Base-by-base conservation (phyloP, 257 asterid genomes). In the Penstemon newberryi region DNA sequence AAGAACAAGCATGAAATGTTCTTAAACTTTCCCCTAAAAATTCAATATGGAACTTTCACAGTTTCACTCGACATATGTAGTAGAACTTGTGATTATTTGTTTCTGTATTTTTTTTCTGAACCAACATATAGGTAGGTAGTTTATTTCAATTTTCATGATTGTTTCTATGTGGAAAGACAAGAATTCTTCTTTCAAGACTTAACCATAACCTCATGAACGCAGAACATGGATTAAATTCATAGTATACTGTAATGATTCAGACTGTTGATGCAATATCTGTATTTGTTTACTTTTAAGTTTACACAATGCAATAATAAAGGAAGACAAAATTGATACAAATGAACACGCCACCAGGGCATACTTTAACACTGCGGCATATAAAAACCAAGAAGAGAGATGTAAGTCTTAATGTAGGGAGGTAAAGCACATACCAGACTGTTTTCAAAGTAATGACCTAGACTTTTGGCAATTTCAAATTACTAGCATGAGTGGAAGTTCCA, bases 11-110 rank as follows among this genome's bases (percentile, higher is more conserved):
- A 8, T 43, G 66, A 50, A 42, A 50, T 13, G 42, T 7, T 18
- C n/a, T 53, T 9, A 41, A 50, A 60, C 7, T 7, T 69, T 47
- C 18, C 69, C 58, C 63, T 19, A 42, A 68, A 8, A 60, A n/a
- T 42, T 40, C 42, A 65, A 62, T 55, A 49, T 37, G 73, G 37
- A 59, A 47, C 44, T 52, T 44, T 43, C 56, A 42, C 13, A 47
- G 38, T 52, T 44, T 43, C 56, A 42, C 13, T 69, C 37, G 70
- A 69, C 46, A 56, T 51, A 63, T n/a, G 58, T 54, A 39, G 65
- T 19, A 38, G 70, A 63, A 44, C 69, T 42, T 57, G 72, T 49
- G 46, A 59, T 7, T 45, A 37, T 57, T 56, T 37, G 8, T 8
- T 61, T 43, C 18, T 42, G 46, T 49, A 19, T 59, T 72, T 57